Conservation (phyloP, 345 rosid genomes). For the Angophora floribunda region DNA sequence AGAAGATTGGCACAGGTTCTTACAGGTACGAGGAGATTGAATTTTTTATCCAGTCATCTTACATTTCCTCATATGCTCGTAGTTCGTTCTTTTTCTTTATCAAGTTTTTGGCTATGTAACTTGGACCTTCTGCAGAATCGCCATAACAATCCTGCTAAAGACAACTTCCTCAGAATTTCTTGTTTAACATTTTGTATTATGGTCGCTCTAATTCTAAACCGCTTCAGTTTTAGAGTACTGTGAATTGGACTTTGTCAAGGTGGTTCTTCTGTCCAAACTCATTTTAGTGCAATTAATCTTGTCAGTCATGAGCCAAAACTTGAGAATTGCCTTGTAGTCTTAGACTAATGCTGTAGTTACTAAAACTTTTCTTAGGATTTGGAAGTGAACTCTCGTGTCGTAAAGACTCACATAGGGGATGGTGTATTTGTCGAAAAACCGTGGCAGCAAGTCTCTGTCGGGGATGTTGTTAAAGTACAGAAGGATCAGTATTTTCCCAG, state of each 20-base stretch:
- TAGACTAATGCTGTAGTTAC: neutral
- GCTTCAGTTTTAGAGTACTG: neutral
- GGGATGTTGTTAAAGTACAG: constrained; percentile 53
- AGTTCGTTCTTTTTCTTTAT: neutral
- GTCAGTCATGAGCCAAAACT: neutral
- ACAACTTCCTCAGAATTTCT: neutral
- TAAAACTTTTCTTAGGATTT: constrained; percentile 20
- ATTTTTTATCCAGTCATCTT: neutral
- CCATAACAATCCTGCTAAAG: neutral
- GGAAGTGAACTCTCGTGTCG: constrained; percentile 37
- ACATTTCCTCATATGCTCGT: neutral
- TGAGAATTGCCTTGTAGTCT: neutral
- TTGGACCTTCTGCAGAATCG: neutral
- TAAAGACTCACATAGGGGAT: constrained; percentile 28
- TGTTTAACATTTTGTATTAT: neutral
- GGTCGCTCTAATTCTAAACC: neutral
- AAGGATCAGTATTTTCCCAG: constrained; percentile 57
- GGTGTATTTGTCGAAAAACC: constrained; percentile 30
- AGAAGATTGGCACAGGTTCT: constrained; percentile 69
- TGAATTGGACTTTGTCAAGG: neutral
- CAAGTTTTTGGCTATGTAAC: neutral
- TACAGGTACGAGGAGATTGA: neutral
- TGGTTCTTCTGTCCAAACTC: neutral
- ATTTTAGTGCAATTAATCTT: neutral
- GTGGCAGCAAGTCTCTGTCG: constrained; percentile 53